These are phyloP conservation scores for Backusella liffmaniae DNA, from an alignment of 192 early-diverging fungal genomes.

Conservation along the genomic window DNA sequence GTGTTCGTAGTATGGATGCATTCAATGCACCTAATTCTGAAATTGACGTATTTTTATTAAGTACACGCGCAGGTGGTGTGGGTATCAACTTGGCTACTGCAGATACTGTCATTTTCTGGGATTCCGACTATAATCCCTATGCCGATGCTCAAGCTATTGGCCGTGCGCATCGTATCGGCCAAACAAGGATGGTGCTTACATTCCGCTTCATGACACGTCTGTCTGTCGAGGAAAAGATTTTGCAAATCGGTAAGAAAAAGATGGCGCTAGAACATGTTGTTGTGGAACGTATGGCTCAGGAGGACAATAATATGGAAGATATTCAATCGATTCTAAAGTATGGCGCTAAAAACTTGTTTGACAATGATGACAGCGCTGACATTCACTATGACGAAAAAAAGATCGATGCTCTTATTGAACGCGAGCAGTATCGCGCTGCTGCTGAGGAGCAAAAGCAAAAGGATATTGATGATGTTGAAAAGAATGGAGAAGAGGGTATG, in stretches of 20 bases:
- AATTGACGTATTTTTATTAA: conserved; percentile 65
- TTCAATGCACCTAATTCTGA: conserved; percentile 66
- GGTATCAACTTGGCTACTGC: conserved; percentile 74
- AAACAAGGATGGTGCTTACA: conserved; percentile 62
- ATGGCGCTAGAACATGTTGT: conserved; percentile 75
- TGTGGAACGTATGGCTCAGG: conserved; percentile 64
- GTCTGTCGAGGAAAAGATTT: conserved; percentile 63
- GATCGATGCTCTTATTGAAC: conserved; percentile 61
- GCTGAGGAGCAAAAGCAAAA: background rate
- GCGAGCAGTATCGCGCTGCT: conserved; percentile 13
- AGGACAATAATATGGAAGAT: conserved; percentile 52
- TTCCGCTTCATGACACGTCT: conserved; percentile 63
- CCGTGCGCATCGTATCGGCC: conserved; percentile 75
- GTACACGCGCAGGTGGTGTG: conserved; percentile 74
- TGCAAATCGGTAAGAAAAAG: conserved; percentile 74
- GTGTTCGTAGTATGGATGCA: conserved; percentile 58
- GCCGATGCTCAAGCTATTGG: conserved; percentile 71
- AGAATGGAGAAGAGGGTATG: background rate
- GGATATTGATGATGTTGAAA: background rate
- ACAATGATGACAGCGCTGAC: conserved; percentile 43
- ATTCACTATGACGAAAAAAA: conserved; percentile 57
- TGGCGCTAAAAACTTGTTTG: conserved; percentile 70
- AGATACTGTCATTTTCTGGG: conserved; percentile 75
- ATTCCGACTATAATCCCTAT: conserved; percentile 76
- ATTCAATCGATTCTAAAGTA: conserved; percentile 64